Evolutionary conservation across 2,329 filamentous ascomycete genomes (phyloP).

Genomic region (Verticillium longisporum): DNA sequence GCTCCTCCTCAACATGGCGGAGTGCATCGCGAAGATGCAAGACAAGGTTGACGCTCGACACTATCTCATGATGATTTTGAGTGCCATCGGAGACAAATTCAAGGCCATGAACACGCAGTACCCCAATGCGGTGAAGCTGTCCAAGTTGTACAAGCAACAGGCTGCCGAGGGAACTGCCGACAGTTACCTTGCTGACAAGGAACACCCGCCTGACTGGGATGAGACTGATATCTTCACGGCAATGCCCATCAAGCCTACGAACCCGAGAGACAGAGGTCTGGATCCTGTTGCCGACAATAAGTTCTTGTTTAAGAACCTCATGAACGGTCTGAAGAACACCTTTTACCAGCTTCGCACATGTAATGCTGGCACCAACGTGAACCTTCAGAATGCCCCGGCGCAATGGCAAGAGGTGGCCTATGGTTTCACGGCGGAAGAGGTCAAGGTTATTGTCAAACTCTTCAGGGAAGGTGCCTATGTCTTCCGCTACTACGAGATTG

Average conservation of each 20-base stretch:
- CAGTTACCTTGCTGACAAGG: slow-evolving; percentile 76
- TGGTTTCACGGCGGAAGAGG: slow-evolving; percentile 95
- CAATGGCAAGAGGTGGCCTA: slow-evolving; percentile 96
- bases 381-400: slow-evolving; percentile 68
- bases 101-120: slow-evolving; percentile 97
- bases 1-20: slow-evolving; percentile 92
- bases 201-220: slow-evolving; percentile 85
- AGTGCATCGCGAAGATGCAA: slow-evolving; percentile 89
- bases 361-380: slow-evolving; percentile 66
- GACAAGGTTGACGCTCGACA: slow-evolving; percentile 93
- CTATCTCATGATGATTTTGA: slow-evolving; percentile 93
- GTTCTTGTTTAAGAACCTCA: slow-evolving; percentile 92
- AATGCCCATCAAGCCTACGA: slow-evolving; percentile 92
- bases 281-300: slow-evolving; percentile 96
- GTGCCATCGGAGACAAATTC: slow-evolving; percentile 97
- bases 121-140: slow-evolving; percentile 88
- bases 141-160: slow-evolving; percentile 66
- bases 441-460: slow-evolving; percentile 91
- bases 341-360: slow-evolving; percentile 92
- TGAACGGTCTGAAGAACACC: slow-evolving; percentile 92
- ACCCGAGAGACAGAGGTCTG: slow-evolving; percentile 78
- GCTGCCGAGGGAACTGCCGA: slow-evolving; percentile 58
- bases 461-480: slow-evolving; percentile 95
- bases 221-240: slow-evolving; percentile 96
- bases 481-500: slow-evolving; percentile 93